phyloP scores from a whole-genome alignment of 306 rosid genomes.

The Cajanus cajan region DNA sequence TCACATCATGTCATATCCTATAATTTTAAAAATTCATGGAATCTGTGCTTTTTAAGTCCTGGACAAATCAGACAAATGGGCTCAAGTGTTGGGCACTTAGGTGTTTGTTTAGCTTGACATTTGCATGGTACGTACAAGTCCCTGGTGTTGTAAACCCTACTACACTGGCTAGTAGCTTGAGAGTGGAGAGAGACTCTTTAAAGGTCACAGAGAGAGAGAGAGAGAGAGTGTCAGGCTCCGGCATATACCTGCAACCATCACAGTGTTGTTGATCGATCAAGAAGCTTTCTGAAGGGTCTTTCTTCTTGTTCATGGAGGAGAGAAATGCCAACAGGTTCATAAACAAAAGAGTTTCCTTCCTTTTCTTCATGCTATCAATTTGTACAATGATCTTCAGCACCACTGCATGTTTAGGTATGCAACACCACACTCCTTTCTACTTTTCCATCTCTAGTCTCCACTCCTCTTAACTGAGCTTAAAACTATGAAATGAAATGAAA shows the following conservation, averaged over 20 bases:
- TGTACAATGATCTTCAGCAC: slow-evolving; percentile 41
- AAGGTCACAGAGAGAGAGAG: too few species aligned
- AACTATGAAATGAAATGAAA: not conserved
- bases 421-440: not conserved
- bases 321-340: slow-evolving; percentile 29
- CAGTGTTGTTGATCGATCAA: not conserved
- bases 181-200: slow-evolving; percentile 24
- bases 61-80: slow-evolving; percentile 22
- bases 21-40: not conserved
- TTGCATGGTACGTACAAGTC: slow-evolving; percentile 48
- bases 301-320: slow-evolving; percentile 65
- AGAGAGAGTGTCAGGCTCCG: not conserved
- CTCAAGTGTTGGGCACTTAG: slow-evolving; percentile 34
- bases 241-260: slow-evolving; percentile 25
- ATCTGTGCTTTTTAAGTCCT: not conserved
- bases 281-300: slow-evolving; percentile 5
- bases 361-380: slow-evolving; percentile 46
- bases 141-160: slow-evolving; percentile 22
- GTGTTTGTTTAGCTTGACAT: slow-evolving; percentile 36
- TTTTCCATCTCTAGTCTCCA: not conserved
- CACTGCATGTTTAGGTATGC: slow-evolving; percentile 49
- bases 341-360: slow-evolving; percentile 29
- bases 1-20: not conserved
- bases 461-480: not conserved
- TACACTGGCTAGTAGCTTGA: slow-evolving; percentile 36